These are phyloP conservation scores for Phallus indusiatus DNA, from an alignment of 768 basidiomycete species.

Conservation along the genomic window DNA sequence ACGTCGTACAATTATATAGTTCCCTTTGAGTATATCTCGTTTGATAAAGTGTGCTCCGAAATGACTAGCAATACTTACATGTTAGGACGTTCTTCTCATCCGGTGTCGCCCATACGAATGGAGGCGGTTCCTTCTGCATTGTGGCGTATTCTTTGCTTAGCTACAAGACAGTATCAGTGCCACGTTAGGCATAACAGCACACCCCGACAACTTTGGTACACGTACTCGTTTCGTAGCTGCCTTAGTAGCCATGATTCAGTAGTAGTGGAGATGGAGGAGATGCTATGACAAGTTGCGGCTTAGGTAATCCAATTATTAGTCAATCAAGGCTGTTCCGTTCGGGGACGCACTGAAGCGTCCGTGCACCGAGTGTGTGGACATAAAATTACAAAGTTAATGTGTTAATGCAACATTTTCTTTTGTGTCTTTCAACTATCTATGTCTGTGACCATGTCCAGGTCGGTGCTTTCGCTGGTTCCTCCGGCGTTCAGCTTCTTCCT, in stretches of 20 bases:
- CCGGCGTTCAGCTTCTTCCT: slow-evolving; percentile 69
- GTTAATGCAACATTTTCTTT: neutral
- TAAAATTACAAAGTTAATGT: neutral
- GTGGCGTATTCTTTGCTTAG: slow-evolving; percentile 80
- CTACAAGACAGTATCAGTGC: slow-evolving; percentile 27
- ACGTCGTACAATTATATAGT: slow-evolving; percentile 79
- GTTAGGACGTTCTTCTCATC: slow-evolving; percentile 97
- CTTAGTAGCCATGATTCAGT: slow-evolving; percentile 62
- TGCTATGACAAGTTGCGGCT: neutral
- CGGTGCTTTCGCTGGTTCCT: slow-evolving; percentile 4
- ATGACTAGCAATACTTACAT: slow-evolving; percentile 45
- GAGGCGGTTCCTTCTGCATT: slow-evolving; percentile 91
- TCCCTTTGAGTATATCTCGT: slow-evolving; percentile 47
- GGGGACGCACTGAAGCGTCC: neutral
- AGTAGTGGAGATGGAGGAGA: neutral
- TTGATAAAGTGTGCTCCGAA: neutral
- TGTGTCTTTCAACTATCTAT: neutral
- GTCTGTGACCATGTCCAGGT: neutral
- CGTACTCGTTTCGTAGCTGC: slow-evolving; percentile 77
- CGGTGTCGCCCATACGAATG: slow-evolving; percentile 91
- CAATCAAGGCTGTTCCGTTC: neutral
- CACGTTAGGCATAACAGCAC: slow-evolving; percentile 2
- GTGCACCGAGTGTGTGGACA: neutral
- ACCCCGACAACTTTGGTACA: neutral
- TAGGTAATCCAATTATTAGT: neutral